Evolutionary conservation across 495 filamentous ascomycete species (phyloP).

Genomic region (Pyronema omphalodes): DNA sequence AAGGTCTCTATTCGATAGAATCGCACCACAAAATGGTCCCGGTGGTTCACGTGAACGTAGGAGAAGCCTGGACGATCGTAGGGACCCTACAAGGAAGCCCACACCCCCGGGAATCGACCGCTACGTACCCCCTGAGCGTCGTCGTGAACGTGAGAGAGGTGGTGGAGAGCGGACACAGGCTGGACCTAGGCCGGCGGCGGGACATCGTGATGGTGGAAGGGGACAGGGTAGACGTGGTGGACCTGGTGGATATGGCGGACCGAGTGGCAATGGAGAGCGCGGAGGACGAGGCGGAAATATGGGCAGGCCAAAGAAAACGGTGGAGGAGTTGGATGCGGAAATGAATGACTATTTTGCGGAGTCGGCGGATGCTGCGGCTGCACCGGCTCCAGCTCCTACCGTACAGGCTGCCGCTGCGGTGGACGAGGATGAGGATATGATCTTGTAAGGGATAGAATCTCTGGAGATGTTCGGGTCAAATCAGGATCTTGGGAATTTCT

Average conservation of each 20-base stretch:
- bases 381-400: conserved; percentile 6
- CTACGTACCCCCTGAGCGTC: conserved; percentile 51
- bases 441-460: conserved; percentile 6
- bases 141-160: conserved; percentile 27
- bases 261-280: conserved; percentile 21
- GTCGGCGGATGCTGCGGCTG: conserved; percentile 17
- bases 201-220: conserved; percentile 11
- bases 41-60: not conserved
- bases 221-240: not conserved
- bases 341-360: conserved; percentile 82
- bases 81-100: conserved; percentile 20
- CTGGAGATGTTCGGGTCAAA: too few relatives aligned
- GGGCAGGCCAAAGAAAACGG: conserved; percentile 63
- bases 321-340: conserved; percentile 81
- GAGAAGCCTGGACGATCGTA: conserved; percentile 7
- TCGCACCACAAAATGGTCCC: conserved; percentile 34
- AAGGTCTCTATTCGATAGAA: conserved; percentile 45
- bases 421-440: conserved; percentile 34
- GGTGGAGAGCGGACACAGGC: conserved; percentile 20
- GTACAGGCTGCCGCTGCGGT: conserved; percentile 19
- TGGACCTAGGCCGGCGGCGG: conserved; percentile 23
- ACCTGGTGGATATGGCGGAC: conserved; percentile 26
- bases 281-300: conserved; percentile 30
- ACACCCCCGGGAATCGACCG: conserved; percentile 50
- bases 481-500: too few relatives aligned